phyloP scores from a whole-genome alignment of 164 flowering plant genomes.

The Stephania japonica region DNA sequence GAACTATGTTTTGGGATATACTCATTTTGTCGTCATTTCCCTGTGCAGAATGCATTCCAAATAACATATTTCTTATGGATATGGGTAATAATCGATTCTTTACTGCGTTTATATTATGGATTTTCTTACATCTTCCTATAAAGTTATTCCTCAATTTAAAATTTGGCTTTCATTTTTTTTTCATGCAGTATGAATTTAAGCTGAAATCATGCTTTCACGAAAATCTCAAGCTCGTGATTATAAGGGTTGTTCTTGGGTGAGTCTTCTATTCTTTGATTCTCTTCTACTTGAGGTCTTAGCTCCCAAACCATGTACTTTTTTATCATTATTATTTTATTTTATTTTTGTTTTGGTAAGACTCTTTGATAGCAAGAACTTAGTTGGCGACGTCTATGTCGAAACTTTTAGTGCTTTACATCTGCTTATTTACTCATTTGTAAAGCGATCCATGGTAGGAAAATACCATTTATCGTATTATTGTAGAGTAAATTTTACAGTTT shows the following conservation, averaged over 20 bases:
- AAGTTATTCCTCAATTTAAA: neutral
- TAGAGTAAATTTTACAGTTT: neutral
- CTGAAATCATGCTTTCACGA: constrained; percentile 52
- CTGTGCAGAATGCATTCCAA: constrained; percentile 88
- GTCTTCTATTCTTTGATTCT: constrained; percentile 15
- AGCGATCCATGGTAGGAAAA: no score
- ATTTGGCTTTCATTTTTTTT: neutral
- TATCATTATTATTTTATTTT: neutral
- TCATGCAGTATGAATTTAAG: constrained; percentile 56
- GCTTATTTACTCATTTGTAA: neutral
- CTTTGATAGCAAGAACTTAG: neutral
- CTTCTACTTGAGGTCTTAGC: neutral
- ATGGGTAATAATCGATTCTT: constrained; percentile 52
- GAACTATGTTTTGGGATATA: neutral
- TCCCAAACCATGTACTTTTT: neutral
- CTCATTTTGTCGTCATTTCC: neutral
- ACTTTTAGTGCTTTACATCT: neutral
- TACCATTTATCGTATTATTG: neutral
- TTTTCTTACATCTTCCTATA: neutral
- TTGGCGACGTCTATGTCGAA: neutral
- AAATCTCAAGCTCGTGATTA: constrained; percentile 29
- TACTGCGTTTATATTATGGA: neutral
- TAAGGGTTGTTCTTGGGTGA: constrained; percentile 72
- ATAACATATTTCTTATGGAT: constrained; percentile 90
- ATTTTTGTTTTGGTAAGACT: no score